Evolutionary conservation across 352 stramenopile genomes (phyloP).

Genomic region (Phytopythium helicoides): DNA sequence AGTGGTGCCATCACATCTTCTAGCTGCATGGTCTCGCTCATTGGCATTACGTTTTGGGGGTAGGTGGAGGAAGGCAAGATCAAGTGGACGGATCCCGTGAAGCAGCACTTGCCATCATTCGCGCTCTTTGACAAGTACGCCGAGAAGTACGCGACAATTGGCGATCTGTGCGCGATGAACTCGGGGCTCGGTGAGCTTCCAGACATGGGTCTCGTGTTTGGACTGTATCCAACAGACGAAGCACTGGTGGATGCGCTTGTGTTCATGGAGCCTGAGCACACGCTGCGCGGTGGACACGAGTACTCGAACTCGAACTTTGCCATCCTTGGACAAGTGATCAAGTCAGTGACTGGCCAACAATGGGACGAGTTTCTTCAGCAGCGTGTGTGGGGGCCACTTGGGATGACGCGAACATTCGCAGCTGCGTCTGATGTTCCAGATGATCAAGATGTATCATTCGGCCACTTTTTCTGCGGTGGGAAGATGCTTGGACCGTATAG

Average conservation of each 20-base stretch:
- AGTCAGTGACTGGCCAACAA: constrained; percentile 33
- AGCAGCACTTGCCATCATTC: constrained; percentile 49
- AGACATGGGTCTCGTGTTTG: constrained; percentile 27
- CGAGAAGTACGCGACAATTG: constrained; percentile 44
- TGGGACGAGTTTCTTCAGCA: constrained; percentile 54
- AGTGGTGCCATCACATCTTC: background rate
- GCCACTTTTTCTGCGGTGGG: constrained; percentile 49
- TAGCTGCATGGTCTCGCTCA: background rate
- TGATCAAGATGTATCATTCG: constrained; percentile 29
- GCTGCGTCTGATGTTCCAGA: constrained; percentile 23
- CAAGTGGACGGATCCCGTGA: constrained; percentile 49
- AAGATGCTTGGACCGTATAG: constrained; percentile 44
- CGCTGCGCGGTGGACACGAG: constrained; percentile 45
- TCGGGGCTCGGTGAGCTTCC: constrained; percentile 33
- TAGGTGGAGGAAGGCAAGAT: constrained; percentile 53
- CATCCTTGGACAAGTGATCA: constrained; percentile 58
- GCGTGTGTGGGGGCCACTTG: constrained; percentile 49
- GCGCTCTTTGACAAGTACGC: constrained; percentile 59
- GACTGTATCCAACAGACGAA: constrained; percentile 33
- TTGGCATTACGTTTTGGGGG: background rate
- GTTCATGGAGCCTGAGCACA: constrained; percentile 35
- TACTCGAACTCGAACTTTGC: constrained; percentile 67
- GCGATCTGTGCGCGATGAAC: constrained; percentile 61
- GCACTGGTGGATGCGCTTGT: constrained; percentile 31
- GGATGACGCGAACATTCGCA: constrained; percentile 54